Percentiles rank a stretch among this genome's conserved stretches.
These are phyloP conservation scores for Sesbania bispinosa DNA, from an alignment of 306 rosid species.

Conservation along the genomic window DNA sequence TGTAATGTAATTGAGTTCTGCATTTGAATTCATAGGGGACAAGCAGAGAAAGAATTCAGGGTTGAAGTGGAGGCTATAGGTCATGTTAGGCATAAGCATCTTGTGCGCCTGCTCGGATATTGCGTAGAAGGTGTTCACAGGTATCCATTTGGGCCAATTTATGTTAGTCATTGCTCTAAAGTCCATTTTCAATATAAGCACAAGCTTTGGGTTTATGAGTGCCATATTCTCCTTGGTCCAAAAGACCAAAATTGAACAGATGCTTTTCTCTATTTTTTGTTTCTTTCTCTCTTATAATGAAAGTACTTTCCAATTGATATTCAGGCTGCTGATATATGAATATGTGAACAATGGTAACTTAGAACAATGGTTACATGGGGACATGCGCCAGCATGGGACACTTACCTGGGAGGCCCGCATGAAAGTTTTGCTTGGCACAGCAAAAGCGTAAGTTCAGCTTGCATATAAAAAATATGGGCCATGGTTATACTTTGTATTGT, in stretches of 20 bases:
- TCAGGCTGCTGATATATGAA: slow-evolving; percentile 91
- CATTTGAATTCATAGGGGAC: slow-evolving; percentile 64
- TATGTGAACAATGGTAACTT: slow-evolving; percentile 95
- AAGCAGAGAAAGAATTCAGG: slow-evolving; percentile 96
- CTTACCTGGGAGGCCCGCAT: slow-evolving; percentile 93
- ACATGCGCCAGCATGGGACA: slow-evolving; percentile 66
- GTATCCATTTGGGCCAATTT: slow-evolving; percentile 28
- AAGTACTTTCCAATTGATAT: slow-evolving; percentile 12
- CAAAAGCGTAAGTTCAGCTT: slow-evolving; percentile 80
- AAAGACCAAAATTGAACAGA: slow-evolving; percentile 3
- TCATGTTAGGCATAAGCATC: slow-evolving; percentile 94
- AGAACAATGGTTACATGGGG: slow-evolving; percentile 96
- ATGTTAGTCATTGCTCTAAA: neutral
- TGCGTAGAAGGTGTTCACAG: slow-evolving; percentile 94
- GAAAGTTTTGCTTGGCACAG: slow-evolving; percentile 87
- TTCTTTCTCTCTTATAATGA: neutral
- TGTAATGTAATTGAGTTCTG: slow-evolving; percentile 2
- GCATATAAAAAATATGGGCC: slow-evolving; percentile 1
- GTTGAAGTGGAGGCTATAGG: slow-evolving; percentile 99
- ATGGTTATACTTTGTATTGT: neutral
- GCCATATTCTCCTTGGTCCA: neutral
- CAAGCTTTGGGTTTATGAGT: slow-evolving; percentile 10
- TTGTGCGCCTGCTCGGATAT: slow-evolving; percentile 87
- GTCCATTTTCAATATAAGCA: neutral
- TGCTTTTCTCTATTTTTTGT: neutral